Conservation (phyloP, 169 alveolate genomes). For the Cryptosporidium baileyi region DNA sequence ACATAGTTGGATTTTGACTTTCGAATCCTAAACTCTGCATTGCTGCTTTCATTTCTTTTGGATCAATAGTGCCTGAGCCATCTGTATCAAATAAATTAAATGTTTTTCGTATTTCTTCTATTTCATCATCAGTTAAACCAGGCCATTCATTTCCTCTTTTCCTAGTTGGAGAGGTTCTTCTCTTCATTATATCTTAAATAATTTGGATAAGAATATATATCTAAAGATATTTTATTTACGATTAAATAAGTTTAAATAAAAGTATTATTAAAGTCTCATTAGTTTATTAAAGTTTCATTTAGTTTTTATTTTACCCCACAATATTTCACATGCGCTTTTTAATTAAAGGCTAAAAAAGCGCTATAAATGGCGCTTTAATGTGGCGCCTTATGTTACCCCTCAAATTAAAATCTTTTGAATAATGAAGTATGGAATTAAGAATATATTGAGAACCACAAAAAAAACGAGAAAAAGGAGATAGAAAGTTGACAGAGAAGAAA, state of each 20-base stretch:
- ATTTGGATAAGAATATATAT: too few species aligned
- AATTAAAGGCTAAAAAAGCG: slow-evolving; percentile 9
- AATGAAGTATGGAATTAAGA: neutral
- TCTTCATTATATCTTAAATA: slow-evolving; percentile 6
- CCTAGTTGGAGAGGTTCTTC: slow-evolving; percentile 69
- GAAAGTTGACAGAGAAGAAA: neutral
- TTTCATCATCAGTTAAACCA: slow-evolving; percentile 96
- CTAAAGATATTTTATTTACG: too few species aligned
- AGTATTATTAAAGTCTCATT: too few species aligned
- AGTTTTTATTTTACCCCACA: neutral
- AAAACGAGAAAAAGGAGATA: slow-evolving; percentile 27
- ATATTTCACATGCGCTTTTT: neutral
- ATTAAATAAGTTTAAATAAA: too few species aligned
- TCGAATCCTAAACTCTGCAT: slow-evolving; percentile 99
- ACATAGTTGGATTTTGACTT: slow-evolving; percentile 96
- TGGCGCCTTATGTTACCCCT: slow-evolving; percentile 14
- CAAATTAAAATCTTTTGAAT: slow-evolving; percentile 28
- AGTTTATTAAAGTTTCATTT: neutral
- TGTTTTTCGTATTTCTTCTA: slow-evolving; percentile 98
- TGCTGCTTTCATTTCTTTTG: slow-evolving; percentile 98
- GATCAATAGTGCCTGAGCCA: slow-evolving; percentile 97
- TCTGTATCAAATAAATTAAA: slow-evolving; percentile 98
- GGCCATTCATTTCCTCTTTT: slow-evolving; percentile 82
- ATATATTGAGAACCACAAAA: neutral
- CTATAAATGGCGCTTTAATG: neutral